These are phyloP conservation scores for Hypoxylon rubiginosum DNA, from an alignment of 2,329 filamentous ascomycete species.

Conservation along the genomic window DNA sequence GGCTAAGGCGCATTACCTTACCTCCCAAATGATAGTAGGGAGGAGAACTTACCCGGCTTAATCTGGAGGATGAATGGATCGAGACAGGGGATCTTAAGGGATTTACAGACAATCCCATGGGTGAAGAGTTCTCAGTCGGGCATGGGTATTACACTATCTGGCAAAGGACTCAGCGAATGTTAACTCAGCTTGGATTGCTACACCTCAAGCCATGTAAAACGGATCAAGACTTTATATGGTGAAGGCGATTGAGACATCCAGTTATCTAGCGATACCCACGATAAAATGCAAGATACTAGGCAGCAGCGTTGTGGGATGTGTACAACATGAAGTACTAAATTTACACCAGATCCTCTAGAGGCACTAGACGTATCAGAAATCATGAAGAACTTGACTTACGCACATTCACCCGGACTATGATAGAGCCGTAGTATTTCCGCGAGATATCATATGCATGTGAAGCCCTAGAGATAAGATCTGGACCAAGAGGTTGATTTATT, in stretches of 20 bases:
- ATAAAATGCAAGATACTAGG: background rate
- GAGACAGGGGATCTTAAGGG: background rate
- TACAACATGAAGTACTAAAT: background rate
- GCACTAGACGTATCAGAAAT: background rate
- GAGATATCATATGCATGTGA: background rate
- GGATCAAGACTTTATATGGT: background rate
- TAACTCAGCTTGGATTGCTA: background rate
- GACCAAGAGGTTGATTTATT: background rate
- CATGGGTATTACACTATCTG: background rate
- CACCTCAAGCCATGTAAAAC: background rate
- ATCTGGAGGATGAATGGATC: background rate
- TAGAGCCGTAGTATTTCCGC: slow-evolving; percentile 1
- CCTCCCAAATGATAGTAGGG: background rate
- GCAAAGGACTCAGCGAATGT: background rate
- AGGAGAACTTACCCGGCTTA: background rate
- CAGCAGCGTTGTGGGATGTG: background rate
- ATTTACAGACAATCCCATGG: background rate
- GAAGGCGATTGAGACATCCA: background rate
- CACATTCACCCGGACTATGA: background rate
- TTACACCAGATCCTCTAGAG: background rate
- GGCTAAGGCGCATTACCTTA: too few relatives aligned
- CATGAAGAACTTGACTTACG: background rate
- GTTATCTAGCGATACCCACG: background rate
- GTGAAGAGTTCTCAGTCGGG: background rate
- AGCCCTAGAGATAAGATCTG: background rate